phyloP scores from a whole-genome alignment of 1,284 basidiomycete genomes.

The Apiotrichum brassicae region DNA sequence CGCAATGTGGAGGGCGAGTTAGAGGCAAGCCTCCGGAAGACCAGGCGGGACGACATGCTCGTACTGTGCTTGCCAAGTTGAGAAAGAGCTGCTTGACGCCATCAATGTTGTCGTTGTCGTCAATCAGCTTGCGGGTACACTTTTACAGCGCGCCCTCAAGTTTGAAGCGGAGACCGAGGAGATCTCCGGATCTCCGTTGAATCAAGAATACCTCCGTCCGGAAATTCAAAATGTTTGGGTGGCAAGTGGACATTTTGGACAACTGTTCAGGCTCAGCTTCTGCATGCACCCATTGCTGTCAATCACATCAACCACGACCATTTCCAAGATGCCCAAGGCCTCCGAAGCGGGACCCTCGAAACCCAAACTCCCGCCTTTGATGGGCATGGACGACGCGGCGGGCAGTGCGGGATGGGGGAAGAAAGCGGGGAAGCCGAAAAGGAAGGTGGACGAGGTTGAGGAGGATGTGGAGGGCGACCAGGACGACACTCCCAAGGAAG shows the following conservation, averaged over 20 bases:
- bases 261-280: too few relatives aligned
- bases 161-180: background rate
- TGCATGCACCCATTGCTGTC: too few relatives aligned
- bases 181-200: background rate
- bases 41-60: background rate
- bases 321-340: background rate
- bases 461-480: background rate
- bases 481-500: background rate
- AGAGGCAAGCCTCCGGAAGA: too few relatives aligned
- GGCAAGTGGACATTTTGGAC: background rate
- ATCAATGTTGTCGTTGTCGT: background rate
- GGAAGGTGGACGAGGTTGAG: background rate
- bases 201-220: background rate
- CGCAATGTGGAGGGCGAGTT: too few relatives aligned
- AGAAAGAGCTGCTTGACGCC: background rate
- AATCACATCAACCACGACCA: background rate
- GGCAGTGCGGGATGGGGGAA: background rate
- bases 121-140: too few relatives aligned
- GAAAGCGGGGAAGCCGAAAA: background rate
- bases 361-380: background rate
- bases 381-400: slow-evolving; percentile 2
- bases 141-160: too few relatives aligned
- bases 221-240: background rate
- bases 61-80: background rate
- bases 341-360: background rate